These are phyloP conservation scores for Hypomontagnella monticulosa DNA, from an alignment of 495 filamentous ascomycete species.

Conservation along the genomic window DNA sequence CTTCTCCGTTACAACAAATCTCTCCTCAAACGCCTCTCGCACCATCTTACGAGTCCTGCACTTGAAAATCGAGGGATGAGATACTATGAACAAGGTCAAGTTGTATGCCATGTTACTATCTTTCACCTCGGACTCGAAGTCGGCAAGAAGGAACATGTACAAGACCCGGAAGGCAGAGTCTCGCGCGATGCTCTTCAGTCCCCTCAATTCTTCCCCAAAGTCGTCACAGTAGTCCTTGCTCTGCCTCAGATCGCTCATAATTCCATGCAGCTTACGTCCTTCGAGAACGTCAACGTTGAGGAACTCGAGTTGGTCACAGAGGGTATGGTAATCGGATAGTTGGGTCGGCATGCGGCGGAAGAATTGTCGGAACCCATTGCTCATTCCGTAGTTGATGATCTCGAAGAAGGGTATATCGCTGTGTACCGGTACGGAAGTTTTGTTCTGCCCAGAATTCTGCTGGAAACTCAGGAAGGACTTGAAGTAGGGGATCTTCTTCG, in stretches of 20 bases:
- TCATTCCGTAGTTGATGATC: constrained; percentile 10
- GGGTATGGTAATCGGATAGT: constrained; percentile 32
- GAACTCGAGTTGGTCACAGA: constrained; percentile 36
- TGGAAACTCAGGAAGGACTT: constrained; percentile 7
- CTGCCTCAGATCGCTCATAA: constrained; percentile 33
- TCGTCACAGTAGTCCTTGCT: constrained; percentile 33
- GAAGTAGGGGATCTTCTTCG: constrained; percentile 9
- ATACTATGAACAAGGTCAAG: constrained; percentile 35
- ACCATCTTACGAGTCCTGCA: constrained; percentile 37
- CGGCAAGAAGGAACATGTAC: constrained; percentile 36
- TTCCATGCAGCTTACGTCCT: constrained; percentile 18
- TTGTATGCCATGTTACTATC: constrained; percentile 37
- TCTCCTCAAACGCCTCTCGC: constrained; percentile 37
- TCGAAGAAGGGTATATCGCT: constrained; percentile 11
- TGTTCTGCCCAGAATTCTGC: constrained; percentile 10
- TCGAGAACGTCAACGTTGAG: constrained; percentile 29
- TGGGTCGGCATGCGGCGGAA: constrained; percentile 40
- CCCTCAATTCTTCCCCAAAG: neutral
- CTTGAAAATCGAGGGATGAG: constrained; percentile 33
- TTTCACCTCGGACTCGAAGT: constrained; percentile 1
- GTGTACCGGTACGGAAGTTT: neutral
- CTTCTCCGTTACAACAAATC: constrained; percentile 31
- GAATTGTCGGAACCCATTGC: constrained; percentile 40
- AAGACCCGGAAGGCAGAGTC: constrained; percentile 42
- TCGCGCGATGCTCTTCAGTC: constrained; percentile 9